Evolutionary conservation across 768 basidiomycete species (phyloP).

Genomic region (Boletus sp.): DNA sequence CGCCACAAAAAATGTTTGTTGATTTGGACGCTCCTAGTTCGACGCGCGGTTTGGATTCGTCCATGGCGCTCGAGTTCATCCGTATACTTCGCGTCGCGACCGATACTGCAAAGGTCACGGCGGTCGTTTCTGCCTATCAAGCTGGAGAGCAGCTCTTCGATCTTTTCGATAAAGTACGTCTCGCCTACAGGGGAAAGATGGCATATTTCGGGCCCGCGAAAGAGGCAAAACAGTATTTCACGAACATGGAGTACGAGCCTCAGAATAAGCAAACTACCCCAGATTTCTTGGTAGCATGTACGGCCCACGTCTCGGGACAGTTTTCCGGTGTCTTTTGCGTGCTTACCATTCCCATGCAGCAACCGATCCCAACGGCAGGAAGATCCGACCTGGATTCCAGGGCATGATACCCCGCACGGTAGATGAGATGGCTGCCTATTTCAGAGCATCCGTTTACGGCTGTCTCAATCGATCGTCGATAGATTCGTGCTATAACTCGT

Average conservation of each 20-base stretch:
- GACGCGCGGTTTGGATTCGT: constrained; percentile 63
- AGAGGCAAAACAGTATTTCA: constrained; percentile 2
- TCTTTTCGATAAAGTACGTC: constrained; percentile 52
- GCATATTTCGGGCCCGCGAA: constrained; percentile 3
- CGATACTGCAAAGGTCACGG: constrained; percentile 51
- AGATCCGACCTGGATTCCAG: constrained; percentile 41
- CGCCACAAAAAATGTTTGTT: not conserved
- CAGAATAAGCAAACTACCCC: constrained; percentile 57
- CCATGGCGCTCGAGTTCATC: constrained; percentile 72
- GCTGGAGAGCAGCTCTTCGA: constrained; percentile 67
- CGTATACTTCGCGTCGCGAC: constrained; percentile 63
- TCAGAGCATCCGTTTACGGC: constrained; percentile 40
- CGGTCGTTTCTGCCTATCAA: constrained; percentile 84
- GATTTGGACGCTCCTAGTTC: constrained; percentile 41
- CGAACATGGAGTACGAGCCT: constrained; percentile 41
- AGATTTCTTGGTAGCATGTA: constrained; percentile 55
- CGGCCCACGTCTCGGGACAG: constrained; percentile 35
- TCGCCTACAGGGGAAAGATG: constrained; percentile 9
- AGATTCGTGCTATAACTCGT: constrained; percentile 41
- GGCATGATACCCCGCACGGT: constrained; percentile 49
- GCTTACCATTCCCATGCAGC: constrained; percentile 24
- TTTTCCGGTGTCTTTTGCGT: not conserved
- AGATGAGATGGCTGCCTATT: constrained; percentile 54
- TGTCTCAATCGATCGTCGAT: constrained; percentile 46
- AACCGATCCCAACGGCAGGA: constrained; percentile 61